Base-by-base conservation (phyloP, 176 grass and related monocot species). In the Olyra latifolia region DNA sequence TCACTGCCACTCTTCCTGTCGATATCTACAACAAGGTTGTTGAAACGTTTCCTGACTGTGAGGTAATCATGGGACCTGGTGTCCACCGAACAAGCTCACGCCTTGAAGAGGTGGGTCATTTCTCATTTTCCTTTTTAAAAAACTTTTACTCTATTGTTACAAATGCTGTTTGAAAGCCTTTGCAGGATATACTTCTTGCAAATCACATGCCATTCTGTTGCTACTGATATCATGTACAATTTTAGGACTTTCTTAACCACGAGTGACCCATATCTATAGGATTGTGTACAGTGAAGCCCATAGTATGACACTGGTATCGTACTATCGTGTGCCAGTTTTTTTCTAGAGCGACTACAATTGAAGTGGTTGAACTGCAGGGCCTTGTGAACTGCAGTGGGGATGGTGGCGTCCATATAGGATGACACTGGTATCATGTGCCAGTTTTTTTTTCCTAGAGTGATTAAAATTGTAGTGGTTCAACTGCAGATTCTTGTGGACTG, bases 1-100 rank as follows among this genome's bases (percentile, higher is more conserved):
- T 89, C 54, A 98, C 44, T 14, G 12, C 44, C 44, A 46, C 44
- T 14, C 87, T 94, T 47, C 95, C 95, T 46, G 43, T 92, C 28
- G 92, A 98, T 71, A 94, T 92, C 70, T 98, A 98, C 48, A 98
- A 91, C 74, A 98, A 92, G 83, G 87, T 98, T 48, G 89, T 94
- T 25, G 89, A 92, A 79, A 77, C 93, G 19, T 98, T 94, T 85
- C 95, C 95, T 10, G 95, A 98, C 76, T 92, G 88, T 62, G 90
- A 94, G 86, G 83, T 94, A 43, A 73, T 94, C 50, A 94, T 98
- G 95, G 95, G 95, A 52, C 95, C 95, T 38, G 78, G 95, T 39
- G 89, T 98, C 32, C 95, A 98, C 78, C 83, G 95, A 65, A 94
- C 95, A 71, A 94, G 92, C 88, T 92, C 95, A 0, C 85, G 90